These are phyloP conservation scores for Leptographium lundbergii DNA, from an alignment of 2,329 filamentous ascomycete genomes.

Conservation along the genomic window DNA sequence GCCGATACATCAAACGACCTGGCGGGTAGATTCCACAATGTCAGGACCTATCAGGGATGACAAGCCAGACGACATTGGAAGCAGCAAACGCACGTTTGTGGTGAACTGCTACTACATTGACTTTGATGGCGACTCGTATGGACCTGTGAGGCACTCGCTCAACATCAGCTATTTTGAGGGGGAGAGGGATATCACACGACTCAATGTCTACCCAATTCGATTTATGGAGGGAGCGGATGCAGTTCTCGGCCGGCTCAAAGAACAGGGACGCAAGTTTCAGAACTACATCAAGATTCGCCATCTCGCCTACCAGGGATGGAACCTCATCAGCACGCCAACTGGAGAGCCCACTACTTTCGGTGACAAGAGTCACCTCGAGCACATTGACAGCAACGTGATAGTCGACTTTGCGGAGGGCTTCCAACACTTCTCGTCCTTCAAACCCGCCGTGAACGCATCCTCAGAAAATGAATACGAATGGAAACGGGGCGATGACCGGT, in stretches of 20 bases:
- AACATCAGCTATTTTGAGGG: conserved; percentile 24
- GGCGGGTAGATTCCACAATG: conserved; percentile 4
- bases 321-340: conserved; percentile 16
- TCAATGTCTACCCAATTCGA: conserved; percentile 26
- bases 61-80: neutral
- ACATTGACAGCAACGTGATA: conserved; percentile 15
- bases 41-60: neutral
- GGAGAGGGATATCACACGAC: conserved; percentile 23
- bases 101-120: conserved; percentile 25
- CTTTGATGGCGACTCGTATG: conserved; percentile 25
- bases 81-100: neutral
- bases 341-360: conserved; percentile 21
- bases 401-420: conserved; percentile 15
- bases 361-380: conserved; percentile 6
- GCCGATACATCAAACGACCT: conserved; percentile 1
- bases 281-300: conserved; percentile 22
- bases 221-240: conserved; percentile 14
- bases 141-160: conserved; percentile 25
- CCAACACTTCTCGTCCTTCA: conserved; percentile 6
- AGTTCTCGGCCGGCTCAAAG: neutral
- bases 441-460: neutral
- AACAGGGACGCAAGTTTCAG: conserved; percentile 4
- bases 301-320: conserved; percentile 29
- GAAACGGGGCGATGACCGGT: neutral
- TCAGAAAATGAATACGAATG: neutral